Percentiles rank a stretch among this genome's conserved stretches.
Evolutionary conservation across 805 yeast species (phyloP).

Genomic region (Hanseniaspora thailandica): DNA sequence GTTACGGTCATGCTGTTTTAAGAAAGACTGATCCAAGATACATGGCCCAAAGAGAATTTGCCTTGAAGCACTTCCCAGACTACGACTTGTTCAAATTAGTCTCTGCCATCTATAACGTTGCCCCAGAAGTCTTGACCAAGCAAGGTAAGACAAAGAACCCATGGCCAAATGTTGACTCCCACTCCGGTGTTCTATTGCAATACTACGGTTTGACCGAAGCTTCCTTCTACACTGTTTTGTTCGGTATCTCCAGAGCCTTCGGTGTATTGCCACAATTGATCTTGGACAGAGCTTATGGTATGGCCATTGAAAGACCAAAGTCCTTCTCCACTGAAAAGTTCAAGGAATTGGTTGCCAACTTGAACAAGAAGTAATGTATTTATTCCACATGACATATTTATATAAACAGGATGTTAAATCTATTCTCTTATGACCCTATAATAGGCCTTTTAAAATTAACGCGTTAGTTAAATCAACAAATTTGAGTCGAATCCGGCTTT

Average conservation of each 20-base stretch:
- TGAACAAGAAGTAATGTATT: conserved; percentile 1
- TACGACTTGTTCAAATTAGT: conserved; percentile 70
- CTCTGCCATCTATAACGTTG: conserved; percentile 65
- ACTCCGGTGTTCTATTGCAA: conserved; percentile 74
- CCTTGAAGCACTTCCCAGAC: conserved; percentile 63
- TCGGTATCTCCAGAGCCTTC: conserved; percentile 77
- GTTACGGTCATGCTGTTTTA: conserved; percentile 79
- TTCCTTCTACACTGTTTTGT: conserved; percentile 73
- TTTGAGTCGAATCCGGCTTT: not conserved
- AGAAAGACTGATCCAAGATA: conserved; percentile 85
- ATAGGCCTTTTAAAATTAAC: too few species aligned
- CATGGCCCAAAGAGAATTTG: conserved; percentile 76
- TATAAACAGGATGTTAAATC: not conserved
- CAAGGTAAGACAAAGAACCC: conserved; percentile 89
- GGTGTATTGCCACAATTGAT: conserved; percentile 80
- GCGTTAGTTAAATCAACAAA: not conserved
- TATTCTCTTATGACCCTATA: not conserved
- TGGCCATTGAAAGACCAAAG: conserved; percentile 81
- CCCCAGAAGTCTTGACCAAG: conserved; percentile 66
- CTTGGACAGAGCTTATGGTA: conserved; percentile 71
- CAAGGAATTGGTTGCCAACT: conserved; percentile 52
- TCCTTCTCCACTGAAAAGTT: conserved; percentile 89
- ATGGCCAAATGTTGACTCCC: conserved; percentile 86
- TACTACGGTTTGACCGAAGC: conserved; percentile 76
- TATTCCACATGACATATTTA: not conserved